These are phyloP conservation scores for Penicillium parvum DNA, from an alignment of 495 filamentous ascomycete genomes.

Conservation along the genomic window DNA sequence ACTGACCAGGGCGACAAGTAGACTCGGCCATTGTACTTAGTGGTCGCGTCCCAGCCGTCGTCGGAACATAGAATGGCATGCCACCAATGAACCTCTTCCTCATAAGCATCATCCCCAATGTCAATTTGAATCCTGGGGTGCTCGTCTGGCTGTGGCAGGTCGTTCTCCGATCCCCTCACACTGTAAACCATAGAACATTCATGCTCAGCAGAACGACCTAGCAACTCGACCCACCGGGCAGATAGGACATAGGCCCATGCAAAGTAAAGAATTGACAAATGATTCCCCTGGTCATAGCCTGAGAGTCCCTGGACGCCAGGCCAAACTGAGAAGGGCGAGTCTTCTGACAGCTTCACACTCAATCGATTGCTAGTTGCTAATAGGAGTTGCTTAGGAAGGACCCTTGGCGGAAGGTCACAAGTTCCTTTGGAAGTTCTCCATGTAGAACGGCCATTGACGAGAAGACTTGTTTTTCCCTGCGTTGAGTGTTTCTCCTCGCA, in stretches of 20 bases:
- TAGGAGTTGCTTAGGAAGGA: conserved; percentile 15
- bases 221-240: conserved; percentile 24
- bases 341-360: conserved; percentile 16
- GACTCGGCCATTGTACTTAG: conserved; percentile 16
- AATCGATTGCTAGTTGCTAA: conserved; percentile 9
- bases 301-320: conserved; percentile 18
- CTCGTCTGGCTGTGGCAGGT: not conserved
- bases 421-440: conserved; percentile 20
- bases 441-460: conserved; percentile 19
- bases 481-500: conserved; percentile 15
- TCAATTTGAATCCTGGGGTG: conserved; percentile 17
- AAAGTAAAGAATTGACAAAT: conserved; percentile 19
- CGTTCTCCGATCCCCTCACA: not conserved
- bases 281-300: conserved; percentile 20
- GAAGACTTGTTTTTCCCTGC: conserved; percentile 7
- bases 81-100: conserved; percentile 21
- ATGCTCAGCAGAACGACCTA: conserved; percentile 17
- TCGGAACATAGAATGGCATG: conserved; percentile 14
- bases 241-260: conserved; percentile 30
- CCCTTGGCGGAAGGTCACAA: conserved; percentile 16
- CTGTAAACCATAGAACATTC: conserved; percentile 15
- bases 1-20: conserved; percentile 30
- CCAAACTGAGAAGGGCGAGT: conserved; percentile 20
- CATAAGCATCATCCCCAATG: conserved; percentile 11
- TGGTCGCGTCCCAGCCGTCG: conserved; percentile 16